Evolutionary conservation across 2,329 filamentous ascomycete species (phyloP).

Genomic region (Pseudogymnoascus sp.): DNA sequence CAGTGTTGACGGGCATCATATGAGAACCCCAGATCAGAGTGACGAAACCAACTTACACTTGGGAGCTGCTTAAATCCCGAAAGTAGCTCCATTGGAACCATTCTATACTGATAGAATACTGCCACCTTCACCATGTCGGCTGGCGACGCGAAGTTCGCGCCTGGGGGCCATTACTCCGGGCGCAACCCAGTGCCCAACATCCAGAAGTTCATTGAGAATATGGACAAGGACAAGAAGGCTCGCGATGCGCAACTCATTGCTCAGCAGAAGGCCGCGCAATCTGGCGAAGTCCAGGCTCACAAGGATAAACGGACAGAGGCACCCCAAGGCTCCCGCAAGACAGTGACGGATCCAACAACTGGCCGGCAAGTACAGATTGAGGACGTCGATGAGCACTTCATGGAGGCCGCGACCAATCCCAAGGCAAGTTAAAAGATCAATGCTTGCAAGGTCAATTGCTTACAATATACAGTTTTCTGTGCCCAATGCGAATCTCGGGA

Average conservation of each 20-base stretch:
- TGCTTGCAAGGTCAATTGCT: slow-evolving; percentile 27
- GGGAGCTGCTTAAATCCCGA: neutral
- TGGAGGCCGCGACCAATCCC: slow-evolving; percentile 65
- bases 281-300: slow-evolving; percentile 38
- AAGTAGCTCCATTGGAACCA: slow-evolving; percentile 2
- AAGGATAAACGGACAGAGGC: slow-evolving; percentile 33
- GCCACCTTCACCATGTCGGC: slow-evolving; percentile 17
- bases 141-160: slow-evolving; percentile 26
- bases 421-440: slow-evolving; percentile 39
- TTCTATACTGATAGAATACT: neutral
- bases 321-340: slow-evolving; percentile 34
- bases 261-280: slow-evolving; percentile 34
- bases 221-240: slow-evolving; percentile 72
- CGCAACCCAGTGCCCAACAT: slow-evolving; percentile 81
- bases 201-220: slow-evolving; percentile 68
- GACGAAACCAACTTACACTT: neutral
- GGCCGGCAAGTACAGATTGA: slow-evolving; percentile 80
- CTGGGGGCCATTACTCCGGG: slow-evolving; percentile 71
- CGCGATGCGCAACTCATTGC: slow-evolving; percentile 67
- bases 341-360: slow-evolving; percentile 81
- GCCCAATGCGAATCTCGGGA: slow-evolving; percentile 82
- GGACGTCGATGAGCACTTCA: slow-evolving; percentile 64
- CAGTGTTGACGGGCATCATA: neutral
- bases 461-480: slow-evolving; percentile 52
- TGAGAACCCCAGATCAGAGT: neutral